Conservation (phyloP, 202 grass and related monocot genomes). For the Zizania palustris region DNA sequence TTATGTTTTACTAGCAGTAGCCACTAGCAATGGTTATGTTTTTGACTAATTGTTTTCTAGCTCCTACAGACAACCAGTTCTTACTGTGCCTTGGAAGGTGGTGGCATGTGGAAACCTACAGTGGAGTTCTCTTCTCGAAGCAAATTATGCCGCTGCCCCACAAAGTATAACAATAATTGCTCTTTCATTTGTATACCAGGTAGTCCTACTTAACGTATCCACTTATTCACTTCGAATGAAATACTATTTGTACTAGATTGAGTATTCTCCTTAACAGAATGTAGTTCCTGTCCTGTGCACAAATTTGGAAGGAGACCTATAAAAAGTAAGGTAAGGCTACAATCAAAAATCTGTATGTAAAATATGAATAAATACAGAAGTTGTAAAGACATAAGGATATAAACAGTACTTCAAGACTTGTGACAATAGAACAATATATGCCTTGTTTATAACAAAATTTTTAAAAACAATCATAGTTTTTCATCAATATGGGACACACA, state of each 20-base stretch:
- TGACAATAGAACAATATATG: slow-evolving; percentile 6
- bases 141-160: slow-evolving; percentile 69
- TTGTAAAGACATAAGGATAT: not conserved
- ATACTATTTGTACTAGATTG: slow-evolving; percentile 34
- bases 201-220: slow-evolving; percentile 40
- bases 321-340: slow-evolving; percentile 77
- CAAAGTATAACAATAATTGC: slow-evolving; percentile 92
- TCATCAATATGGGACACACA: slow-evolving; percentile 9
- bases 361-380: slow-evolving; percentile 23
- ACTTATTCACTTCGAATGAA: slow-evolving; percentile 21
- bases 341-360: slow-evolving; percentile 2
- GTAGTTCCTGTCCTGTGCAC: slow-evolving; percentile 93
- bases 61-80: slow-evolving; percentile 15
- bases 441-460: not conserved
- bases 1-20: slow-evolving; percentile 1
- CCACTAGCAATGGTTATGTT: not conserved
- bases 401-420: not conserved
- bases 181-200: slow-evolving; percentile 95
- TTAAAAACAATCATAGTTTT: not conserved
- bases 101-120: slow-evolving; percentile 71
- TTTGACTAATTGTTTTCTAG: slow-evolving; percentile 1
- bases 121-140: slow-evolving; percentile 79
- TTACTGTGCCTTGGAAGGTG: slow-evolving; percentile 44
- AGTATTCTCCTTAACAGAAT: slow-evolving; percentile 67
- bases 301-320: slow-evolving; percentile 86